These are phyloP conservation scores for Magnolia changhungtana DNA, from an alignment of 164 flowering plant species.

Conservation along the genomic window DNA sequence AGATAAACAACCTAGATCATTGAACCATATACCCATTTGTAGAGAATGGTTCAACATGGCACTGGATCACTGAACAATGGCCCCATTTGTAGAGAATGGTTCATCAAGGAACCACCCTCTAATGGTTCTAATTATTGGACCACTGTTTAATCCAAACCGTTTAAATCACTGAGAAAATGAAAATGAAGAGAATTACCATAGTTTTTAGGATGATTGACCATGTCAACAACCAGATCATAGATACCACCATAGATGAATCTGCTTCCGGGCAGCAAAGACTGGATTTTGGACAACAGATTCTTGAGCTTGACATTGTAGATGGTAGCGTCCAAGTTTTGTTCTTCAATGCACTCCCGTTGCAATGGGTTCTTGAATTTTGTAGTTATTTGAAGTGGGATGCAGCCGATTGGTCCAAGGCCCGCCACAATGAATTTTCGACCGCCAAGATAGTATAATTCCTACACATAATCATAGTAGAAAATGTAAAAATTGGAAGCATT, in stretches of 20 bases:
- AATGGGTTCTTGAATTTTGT: neutral
- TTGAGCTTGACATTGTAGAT: conserved; percentile 6
- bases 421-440: conserved; percentile 3
- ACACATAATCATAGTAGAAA: neutral
- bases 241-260: conserved; percentile 20
- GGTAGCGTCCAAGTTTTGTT: conserved; percentile 7
- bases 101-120: too few species aligned
- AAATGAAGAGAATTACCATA: conserved; percentile 21
- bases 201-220: conserved; percentile 24
- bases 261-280: conserved; percentile 14
- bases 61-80: too few species aligned
- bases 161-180: too few species aligned
- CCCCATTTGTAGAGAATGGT: too few species aligned
- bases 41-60: too few species aligned
- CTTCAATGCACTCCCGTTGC: neutral
- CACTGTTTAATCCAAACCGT: too few species aligned
- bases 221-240: conserved; percentile 31
- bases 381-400: conserved; percentile 1
- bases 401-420: conserved; percentile 7
- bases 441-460: conserved; percentile 6
- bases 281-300: neutral
- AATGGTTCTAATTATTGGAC: too few species aligned
- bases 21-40: too few species aligned
- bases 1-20: too few species aligned
- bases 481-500: too few species aligned